Evolutionary conservation across 345 rosid species (phyloP).

Genomic region (Pistacia integerrima): DNA sequence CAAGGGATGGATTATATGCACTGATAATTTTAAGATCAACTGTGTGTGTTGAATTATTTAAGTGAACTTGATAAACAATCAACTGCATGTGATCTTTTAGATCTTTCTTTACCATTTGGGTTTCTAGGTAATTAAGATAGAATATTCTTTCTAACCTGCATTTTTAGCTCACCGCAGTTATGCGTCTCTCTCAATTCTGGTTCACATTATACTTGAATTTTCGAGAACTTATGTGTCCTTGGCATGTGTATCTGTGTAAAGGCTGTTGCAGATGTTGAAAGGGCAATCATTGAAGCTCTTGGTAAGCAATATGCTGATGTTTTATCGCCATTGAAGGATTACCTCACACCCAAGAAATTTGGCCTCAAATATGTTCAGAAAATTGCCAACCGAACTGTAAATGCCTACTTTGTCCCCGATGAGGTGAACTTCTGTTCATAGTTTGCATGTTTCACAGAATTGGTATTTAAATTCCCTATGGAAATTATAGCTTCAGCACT

Average conservation of each 20-base stretch:
- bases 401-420: conserved; percentile 66
- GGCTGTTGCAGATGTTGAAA: conserved; percentile 91
- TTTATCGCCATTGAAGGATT: conserved; percentile 79
- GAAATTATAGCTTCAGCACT: conserved; percentile 9
- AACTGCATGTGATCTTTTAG: neutral
- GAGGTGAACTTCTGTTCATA: conserved; percentile 54
- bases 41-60: neutral
- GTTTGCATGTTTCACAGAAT: conserved; percentile 11
- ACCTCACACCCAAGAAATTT: conserved; percentile 62
- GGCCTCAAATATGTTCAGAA: conserved; percentile 87
- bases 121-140: neutral
- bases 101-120: neutral
- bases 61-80: neutral
- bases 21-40: neutral
- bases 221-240: conserved; percentile 5
- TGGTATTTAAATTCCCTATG: neutral
- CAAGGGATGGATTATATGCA: neutral
- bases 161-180: neutral
- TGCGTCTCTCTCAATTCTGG: neutral
- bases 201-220: conserved; percentile 1
- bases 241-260: conserved; percentile 25
- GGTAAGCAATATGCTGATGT: conserved; percentile 90
- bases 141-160: neutral
- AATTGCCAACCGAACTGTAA: conserved; percentile 70
- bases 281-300: conserved; percentile 74